Base-by-base conservation (phyloP, 345 rosid species). In the Psidium guajava region DNA sequence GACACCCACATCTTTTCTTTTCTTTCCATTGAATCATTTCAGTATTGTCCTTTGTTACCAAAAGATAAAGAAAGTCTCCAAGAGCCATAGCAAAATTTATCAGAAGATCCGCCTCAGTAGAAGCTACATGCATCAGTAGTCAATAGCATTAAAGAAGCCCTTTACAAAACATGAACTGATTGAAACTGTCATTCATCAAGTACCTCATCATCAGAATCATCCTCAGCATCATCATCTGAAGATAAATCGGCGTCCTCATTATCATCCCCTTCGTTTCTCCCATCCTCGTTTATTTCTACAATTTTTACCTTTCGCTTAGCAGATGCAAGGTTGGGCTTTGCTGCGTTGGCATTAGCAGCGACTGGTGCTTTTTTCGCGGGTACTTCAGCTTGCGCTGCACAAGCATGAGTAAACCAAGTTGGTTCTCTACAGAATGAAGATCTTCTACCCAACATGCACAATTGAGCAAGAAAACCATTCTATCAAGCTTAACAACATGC, bases 231-330 rank as follows among this genome's bases (percentile, higher is more conserved):
- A 27, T 89, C 93, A 82, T 86, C 87, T 4, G 77, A 69, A n/a
- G 47, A 36, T 8, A 55, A 42, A 57, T 88, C 83, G 25, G 89
- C 85, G 22, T 87, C 87, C 28, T 92, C 97, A 44, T 89, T 92
- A 52, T 84, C 28, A 59, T 54, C 61, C 10, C 83, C 83, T 27
- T 86, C 52, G 18, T 89, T 86, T 28, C 86, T 87, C 49, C 89
- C 96, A 75, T 90, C 93, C 84, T 91, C 89, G 51, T 84, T 85
- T 52, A 91, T 91, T 88, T 90, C 90, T 10, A 86, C 91, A 81
- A 90, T 84, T 87, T 89, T 91, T 86, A 90, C 96, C 54, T 86
- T 88, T 82, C 88, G 90, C 84, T 87, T 92, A 47, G 64, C 86
- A 47, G 74, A 88, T 56, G 86, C 59, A 25, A 83, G 40, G 25